A percentile compares a stretch with the other conserved stretches of the same genome.
These are phyloP conservation scores for Erodium trifolium DNA, from an alignment of 441 rosid genomes.

Conservation along the genomic window DNA sequence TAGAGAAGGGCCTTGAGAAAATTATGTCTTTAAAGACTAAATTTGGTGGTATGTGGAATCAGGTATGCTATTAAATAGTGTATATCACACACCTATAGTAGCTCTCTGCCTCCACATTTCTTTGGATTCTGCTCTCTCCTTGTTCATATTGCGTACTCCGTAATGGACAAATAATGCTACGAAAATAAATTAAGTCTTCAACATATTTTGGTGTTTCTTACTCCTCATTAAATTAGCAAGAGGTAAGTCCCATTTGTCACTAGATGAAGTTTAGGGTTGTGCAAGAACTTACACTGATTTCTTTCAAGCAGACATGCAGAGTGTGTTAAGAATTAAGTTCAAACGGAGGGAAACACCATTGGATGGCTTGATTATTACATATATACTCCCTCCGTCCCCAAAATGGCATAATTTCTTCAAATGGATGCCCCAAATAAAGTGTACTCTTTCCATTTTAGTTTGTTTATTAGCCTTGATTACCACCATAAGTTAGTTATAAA, in stretches of 20 bases:
- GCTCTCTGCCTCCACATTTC: too few relatives aligned
- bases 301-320: background rate
- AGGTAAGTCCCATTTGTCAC: background rate
- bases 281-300: too few relatives aligned
- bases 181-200: background rate
- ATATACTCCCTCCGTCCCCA: background rate
- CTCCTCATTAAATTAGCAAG: background rate
- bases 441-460: background rate
- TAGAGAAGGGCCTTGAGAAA: slow-evolving; percentile 89
- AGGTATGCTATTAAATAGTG: slow-evolving; percentile 39
- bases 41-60: slow-evolving; percentile 86
- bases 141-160: background rate
- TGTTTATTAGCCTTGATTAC: background rate
- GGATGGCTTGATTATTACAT: background rate
- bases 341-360: too few relatives aligned
- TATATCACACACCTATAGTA: background rate
- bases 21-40: slow-evolving; percentile 81
- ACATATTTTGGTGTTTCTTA: background rate
- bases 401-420: too few relatives aligned
- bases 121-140: background rate
- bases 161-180: background rate
- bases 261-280: background rate
- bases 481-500: background rate
- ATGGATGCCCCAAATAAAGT: too few relatives aligned
- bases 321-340: background rate